These are phyloP conservation scores for Saccharum hybrid DNA, from an alignment of 202 grass and related monocot species.

Conservation along the genomic window DNA sequence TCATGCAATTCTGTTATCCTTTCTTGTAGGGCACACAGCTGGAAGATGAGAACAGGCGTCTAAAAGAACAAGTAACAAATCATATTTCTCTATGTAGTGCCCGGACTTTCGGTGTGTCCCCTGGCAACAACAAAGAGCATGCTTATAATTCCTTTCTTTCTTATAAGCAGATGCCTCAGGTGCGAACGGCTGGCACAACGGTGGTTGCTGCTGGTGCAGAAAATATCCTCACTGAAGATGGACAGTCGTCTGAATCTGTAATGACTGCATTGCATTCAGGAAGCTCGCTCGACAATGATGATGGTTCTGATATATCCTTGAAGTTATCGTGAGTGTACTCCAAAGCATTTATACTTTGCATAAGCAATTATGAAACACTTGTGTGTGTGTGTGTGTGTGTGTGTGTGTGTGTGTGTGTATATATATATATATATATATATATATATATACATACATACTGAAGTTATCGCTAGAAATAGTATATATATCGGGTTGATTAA, in stretches of 20 bases:
- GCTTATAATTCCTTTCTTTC: slow-evolving; percentile 31
- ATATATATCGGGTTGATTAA: too few species aligned
- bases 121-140: background rate
- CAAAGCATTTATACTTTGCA: background rate
- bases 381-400: too few species aligned
- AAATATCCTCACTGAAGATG: slow-evolving; percentile 64
- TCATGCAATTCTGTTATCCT: slow-evolving; percentile 22
- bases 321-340: slow-evolving; percentile 70
- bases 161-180: slow-evolving; percentile 58
- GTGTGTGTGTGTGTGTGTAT: too few species aligned
- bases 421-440: too few species aligned
- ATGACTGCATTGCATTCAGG: slow-evolving; percentile 70
- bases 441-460: too few species aligned
- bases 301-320: slow-evolving; percentile 79
- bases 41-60: slow-evolving; percentile 62
- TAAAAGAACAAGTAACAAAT: slow-evolving; percentile 61
- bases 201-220: slow-evolving; percentile 52
- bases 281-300: slow-evolving; percentile 65
- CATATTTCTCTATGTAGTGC: background rate
- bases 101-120: background rate
- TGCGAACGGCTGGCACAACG: slow-evolving; percentile 28
- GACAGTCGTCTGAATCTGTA: slow-evolving; percentile 83
- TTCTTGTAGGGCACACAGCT: slow-evolving; percentile 61
- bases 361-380: background rate
- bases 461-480: too few species aligned